Percentiles rank a stretch among this genome's conserved stretches.
Evolutionary conservation across 148 eudicot genomes (phyloP).

Genomic region (Chenopodium quinoa): DNA sequence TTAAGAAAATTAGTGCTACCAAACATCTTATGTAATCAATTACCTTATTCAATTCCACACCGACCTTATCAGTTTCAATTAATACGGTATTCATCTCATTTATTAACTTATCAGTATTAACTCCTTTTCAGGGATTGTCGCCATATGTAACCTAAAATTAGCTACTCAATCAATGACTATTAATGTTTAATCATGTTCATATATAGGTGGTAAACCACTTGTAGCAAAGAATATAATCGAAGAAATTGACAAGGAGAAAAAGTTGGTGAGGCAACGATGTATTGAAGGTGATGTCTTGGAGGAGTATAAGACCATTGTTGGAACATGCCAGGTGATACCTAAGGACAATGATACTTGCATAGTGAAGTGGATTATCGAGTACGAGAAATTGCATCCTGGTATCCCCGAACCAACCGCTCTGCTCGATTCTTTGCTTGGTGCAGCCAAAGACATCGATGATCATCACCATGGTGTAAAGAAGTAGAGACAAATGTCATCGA

Average conservation of each 20-base stretch:
- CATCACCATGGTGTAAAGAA: conserved; percentile 25
- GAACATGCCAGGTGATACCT: conserved; percentile 21
- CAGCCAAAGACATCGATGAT: conserved; percentile 21
- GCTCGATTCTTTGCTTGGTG: conserved; percentile 5
- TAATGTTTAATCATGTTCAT: no score
- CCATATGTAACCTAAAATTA: no score
- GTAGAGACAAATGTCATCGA: neutral
- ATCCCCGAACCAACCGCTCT: conserved; percentile 24
- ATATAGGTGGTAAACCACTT: conserved; percentile 5
- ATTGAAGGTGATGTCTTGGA: conserved; percentile 17
- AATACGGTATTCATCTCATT: no score
- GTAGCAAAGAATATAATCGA: conserved; percentile 22
- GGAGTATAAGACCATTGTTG: conserved; percentile 22
- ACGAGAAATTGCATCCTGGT: conserved; percentile 14
- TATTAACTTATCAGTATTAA: no score
- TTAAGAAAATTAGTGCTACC: no score
- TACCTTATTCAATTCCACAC: no score
- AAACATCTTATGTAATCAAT: no score
- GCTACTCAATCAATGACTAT: no score
- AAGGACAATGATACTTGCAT: conserved; percentile 11
- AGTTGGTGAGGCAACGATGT: neutral
- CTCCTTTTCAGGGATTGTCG: no score
- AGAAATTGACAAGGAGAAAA: conserved; percentile 9
- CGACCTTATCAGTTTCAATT: no score
- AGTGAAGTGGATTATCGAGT: conserved; percentile 13